These are phyloP conservation scores for Neurospora discreta DNA, from an alignment of 495 filamentous ascomycete species.

Conservation along the genomic window DNA sequence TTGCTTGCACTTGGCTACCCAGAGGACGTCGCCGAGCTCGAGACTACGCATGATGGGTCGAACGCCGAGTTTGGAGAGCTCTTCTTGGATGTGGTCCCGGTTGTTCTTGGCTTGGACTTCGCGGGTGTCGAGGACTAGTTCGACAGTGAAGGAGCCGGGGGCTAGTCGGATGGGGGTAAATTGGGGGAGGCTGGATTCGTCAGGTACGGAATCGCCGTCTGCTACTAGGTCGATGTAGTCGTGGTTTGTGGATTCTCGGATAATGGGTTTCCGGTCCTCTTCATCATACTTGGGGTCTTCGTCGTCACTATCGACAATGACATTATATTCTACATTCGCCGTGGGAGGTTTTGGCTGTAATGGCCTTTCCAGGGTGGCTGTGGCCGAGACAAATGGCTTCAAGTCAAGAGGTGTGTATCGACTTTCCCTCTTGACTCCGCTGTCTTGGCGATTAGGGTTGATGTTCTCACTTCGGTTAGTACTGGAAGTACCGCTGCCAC, in stretches of 20 bases:
- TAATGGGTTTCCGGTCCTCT: neutral
- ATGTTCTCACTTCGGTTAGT: neutral
- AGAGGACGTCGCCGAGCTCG: conserved; percentile 66
- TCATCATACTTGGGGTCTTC: conserved; percentile 4
- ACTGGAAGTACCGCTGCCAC: neutral
- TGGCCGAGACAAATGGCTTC: neutral
- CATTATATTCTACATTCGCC: neutral
- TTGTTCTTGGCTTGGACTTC: conserved; percentile 70
- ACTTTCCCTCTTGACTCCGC: neutral
- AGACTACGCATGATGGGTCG: conserved; percentile 53
- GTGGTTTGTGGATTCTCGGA: neutral
- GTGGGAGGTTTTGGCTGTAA: neutral
- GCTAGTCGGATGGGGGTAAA: conserved; percentile 51
- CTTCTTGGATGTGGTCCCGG: conserved; percentile 65
- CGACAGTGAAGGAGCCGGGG: conserved; percentile 57
- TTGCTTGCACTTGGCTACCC: conserved; percentile 65
- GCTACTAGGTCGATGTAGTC: conserved; percentile 29
- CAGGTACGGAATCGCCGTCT: conserved; percentile 23
- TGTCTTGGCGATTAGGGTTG: neutral
- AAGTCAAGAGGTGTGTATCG: neutral
- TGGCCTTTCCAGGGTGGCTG: neutral
- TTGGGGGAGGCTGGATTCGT: conserved; percentile 29
- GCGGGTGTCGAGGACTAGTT: conserved; percentile 64
- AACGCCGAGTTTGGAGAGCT: conserved; percentile 57
- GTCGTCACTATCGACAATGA: conserved; percentile 1